Base-by-base conservation (phyloP, 1,139 yeast genomes). In the Eremothecium gossypii region DNA sequence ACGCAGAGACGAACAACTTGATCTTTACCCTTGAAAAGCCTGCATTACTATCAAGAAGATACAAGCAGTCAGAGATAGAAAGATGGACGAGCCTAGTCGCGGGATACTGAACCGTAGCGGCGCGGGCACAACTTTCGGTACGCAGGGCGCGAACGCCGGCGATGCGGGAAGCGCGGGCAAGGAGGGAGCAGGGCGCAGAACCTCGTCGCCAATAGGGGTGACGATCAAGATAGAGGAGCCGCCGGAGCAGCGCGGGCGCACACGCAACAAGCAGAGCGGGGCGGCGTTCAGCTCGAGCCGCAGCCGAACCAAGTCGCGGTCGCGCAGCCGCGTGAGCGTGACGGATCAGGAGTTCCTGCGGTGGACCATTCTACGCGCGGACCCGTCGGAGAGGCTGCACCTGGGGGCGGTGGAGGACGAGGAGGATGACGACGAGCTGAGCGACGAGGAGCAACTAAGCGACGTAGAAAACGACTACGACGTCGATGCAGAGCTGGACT, bases 331-430 rank as follows among this genome's bases (percentile, higher is more conserved):
- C 23, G 45, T 48, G 10, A 43, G 49, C n/a, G 45, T 59, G 8
- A 45, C 57, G 10, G 57, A 56, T 30, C 62, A 58, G 35, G 58
- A 56, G 44, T 53, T 52, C 41, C 42, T 60, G 35, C 57, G 53
- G 41, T 57, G 63, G 63, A 60, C 64, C 2, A 58, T 58, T 3
- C 44, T 58, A 29, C 50, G 54, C 34, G 57, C 52, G 34, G 62
- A 58, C 44, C 61, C 61, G 9, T 81, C 57, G 74, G 86, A 30
- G 78, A 76, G 48, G 65, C 79, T 39, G 80, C 41, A 36, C 13
- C 45, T 7, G 57, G 48, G 2, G 17, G 29, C 29, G 17, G 17
- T 12, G 20, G 60, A 53, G 2, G 57, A 47, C 2, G 61, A 50
- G 2, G 61, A 48, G 1, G 63, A 51, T 2, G 64, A 51, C 1